Percentiles rank a stretch among this genome's conserved stretches.
These are phyloP conservation scores for Myxozyma neotropica DNA, from an alignment of 805 yeast genomes.

Conservation along the genomic window DNA sequence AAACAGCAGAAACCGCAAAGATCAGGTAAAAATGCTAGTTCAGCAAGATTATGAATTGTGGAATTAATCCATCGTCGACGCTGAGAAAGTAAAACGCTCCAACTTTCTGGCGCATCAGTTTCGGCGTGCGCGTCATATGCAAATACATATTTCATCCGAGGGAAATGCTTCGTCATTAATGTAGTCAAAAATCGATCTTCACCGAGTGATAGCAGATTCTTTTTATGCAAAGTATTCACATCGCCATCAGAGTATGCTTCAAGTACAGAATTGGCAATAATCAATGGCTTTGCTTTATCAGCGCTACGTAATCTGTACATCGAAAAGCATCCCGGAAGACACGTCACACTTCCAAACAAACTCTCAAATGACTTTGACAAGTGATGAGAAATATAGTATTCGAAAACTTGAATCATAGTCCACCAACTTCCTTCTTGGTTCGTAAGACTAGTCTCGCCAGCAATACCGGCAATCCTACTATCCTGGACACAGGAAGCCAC, in stretches of 20 bases:
- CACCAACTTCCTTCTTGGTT: slow-evolving; percentile 59
- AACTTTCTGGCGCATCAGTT: slow-evolving; percentile 59
- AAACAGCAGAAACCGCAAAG: slow-evolving; percentile 65
- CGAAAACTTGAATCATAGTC: slow-evolving; percentile 64
- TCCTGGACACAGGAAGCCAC: slow-evolving; percentile 62
- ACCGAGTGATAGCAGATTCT: slow-evolving; percentile 62
- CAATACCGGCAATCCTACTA: slow-evolving; percentile 59
- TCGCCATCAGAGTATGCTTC: slow-evolving; percentile 58
- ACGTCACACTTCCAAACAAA: slow-evolving; percentile 63
- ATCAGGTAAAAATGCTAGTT: slow-evolving; percentile 56
- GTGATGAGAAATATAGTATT: slow-evolving; percentile 65
- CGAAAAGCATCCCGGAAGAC: slow-evolving; percentile 69
- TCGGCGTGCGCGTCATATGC: slow-evolving; percentile 61
- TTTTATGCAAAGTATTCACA: slow-evolving; percentile 60
- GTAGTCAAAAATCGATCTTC: slow-evolving; percentile 64
- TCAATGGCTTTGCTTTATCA: slow-evolving; percentile 57
- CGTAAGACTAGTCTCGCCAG: slow-evolving; percentile 64
- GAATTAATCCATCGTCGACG: slow-evolving; percentile 71
- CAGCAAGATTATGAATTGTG: slow-evolving; percentile 63
- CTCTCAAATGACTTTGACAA: slow-evolving; percentile 65
- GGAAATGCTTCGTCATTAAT: slow-evolving; percentile 60
- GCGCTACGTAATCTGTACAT: slow-evolving; percentile 53
- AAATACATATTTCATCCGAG: slow-evolving; percentile 57
- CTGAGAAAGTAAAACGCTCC: slow-evolving; percentile 55
- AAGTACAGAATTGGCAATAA: slow-evolving; percentile 63